Evolutionary conservation across 805 yeast genomes (phyloP).

Genomic region (Pichia paraexigua): DNA sequence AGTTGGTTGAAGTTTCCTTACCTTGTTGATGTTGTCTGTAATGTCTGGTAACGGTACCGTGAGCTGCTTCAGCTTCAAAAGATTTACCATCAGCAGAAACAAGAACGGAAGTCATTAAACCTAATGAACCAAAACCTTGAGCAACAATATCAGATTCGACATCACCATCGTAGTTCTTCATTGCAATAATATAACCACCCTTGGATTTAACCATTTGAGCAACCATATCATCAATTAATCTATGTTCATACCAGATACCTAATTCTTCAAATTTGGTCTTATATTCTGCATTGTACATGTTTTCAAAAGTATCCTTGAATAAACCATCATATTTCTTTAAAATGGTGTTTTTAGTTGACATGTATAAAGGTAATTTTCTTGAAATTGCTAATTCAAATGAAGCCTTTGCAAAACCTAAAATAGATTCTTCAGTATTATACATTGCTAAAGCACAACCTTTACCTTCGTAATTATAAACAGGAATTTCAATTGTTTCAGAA

Average conservation of each 20-base stretch:
- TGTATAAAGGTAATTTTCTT: constrained; percentile 70
- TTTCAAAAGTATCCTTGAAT: constrained; percentile 90
- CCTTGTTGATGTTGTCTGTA: constrained; percentile 95
- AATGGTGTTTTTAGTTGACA: constrained; percentile 92
- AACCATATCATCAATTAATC: constrained; percentile 96
- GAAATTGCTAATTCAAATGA: constrained; percentile 83
- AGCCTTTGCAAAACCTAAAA: constrained; percentile 84
- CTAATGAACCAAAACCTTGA: constrained; percentile 95
- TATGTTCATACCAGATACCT: constrained; percentile 96
- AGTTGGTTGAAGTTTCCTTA: constrained; percentile 93
- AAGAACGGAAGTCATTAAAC: constrained; percentile 95
- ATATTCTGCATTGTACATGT: constrained; percentile 63
- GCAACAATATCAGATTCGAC: constrained; percentile 96
- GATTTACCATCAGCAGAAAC: constrained; percentile 96
- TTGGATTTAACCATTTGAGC: constrained; percentile 96
- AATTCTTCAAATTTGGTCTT: constrained; percentile 60
- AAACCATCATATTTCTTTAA: constrained; percentile 91
- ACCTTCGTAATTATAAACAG: constrained; percentile 60
- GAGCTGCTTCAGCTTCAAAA: constrained; percentile 97
- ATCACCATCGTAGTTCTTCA: constrained; percentile 98
- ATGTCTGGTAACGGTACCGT: constrained; percentile 97
- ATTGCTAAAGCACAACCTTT: constrained; percentile 84
- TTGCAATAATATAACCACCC: constrained; percentile 92
- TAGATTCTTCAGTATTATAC: constrained; percentile 94
- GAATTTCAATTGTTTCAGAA: constrained; percentile 42